Evolutionary conservation across 129 eudicot species (phyloP), one percentile per base, ranked within the genome.

Genomic region (Pittosporum tobira): DNA sequence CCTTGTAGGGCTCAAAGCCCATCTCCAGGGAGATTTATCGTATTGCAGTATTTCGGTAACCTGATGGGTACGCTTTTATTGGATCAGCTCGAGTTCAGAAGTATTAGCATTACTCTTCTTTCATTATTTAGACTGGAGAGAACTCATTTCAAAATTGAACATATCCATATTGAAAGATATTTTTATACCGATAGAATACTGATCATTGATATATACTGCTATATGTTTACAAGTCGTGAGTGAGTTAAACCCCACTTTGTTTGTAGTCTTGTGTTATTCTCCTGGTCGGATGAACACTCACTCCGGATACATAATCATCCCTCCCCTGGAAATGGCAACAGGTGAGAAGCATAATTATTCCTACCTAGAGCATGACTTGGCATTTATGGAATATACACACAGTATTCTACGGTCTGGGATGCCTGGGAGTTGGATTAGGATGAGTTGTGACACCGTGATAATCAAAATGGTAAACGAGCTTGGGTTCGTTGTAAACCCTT

Each of bases 351-450:
- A 54, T 54, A 54, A 5, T 18, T 16, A 18, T 29, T 55, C 34
- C 26, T 13, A 30, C 15, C 60, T 30, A 31, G 25, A 31, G 60
- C 43, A 29, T 54, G 26, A 4, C 44, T 37, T 55, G 38, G 24
- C 10, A 5, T 9, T 34, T 34, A n/a, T n/a, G 7, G 40, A 6
- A 31, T 55, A 20, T 5, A 11, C 15, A 15, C 11, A 40, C 2
- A 10, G 28, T 12, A 26, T 53, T 62, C 70, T 69, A 76, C 6
- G 72, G 74, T 70, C 23, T 62, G 42, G 85, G 85, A 79, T 83
- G 85, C 65, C 70, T 83, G 25, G 91, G 91, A 59, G 70, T 79
- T 23, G 71, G 71, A 66, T 55, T 34, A 24, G 71, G 71, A 25
- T 66, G 71, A 45, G 71, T 66, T 56, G 62, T 54, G 11, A 66